Percentiles rank a stretch among this genome's conserved stretches.
These are phyloP conservation scores for Pholiota molesta DNA, from an alignment of 768 basidiomycete genomes.

Conservation along the genomic window DNA sequence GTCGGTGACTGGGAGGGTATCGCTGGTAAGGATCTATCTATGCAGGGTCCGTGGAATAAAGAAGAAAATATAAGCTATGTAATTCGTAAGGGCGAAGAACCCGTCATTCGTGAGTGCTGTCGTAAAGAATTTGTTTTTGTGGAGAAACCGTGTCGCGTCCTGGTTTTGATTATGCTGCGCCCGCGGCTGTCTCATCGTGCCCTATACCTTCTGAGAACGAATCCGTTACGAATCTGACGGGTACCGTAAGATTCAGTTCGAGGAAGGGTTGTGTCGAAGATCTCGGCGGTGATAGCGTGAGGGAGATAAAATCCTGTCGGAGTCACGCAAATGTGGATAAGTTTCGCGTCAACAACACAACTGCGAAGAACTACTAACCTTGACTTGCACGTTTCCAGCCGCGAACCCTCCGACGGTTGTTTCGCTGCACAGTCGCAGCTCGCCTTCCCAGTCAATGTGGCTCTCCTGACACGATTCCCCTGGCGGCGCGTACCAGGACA, in stretches of 20 bases:
- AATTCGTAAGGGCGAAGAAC: background rate
- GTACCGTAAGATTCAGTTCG: constrained; percentile 45
- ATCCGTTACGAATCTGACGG: constrained; percentile 64
- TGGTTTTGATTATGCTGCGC: background rate
- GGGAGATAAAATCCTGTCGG: constrained; percentile 58
- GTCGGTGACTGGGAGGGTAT: background rate
- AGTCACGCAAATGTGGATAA: background rate
- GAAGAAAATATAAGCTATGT: no score
- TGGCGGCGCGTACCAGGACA: constrained; percentile 23
- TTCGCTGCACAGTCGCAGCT: constrained; percentile 38
- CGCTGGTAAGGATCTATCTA: background rate
- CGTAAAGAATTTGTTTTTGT: background rate
- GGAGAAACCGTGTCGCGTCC: background rate
- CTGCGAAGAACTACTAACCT: constrained; percentile 33
- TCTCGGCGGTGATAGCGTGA: constrained; percentile 46
- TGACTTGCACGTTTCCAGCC: constrained; percentile 43
- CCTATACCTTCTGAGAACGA: constrained; percentile 36
- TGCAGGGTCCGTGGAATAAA: background rate
- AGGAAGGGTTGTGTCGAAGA: constrained; percentile 37
- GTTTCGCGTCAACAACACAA: background rate
- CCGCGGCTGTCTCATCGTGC: constrained; percentile 13
- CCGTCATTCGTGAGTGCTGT: background rate
- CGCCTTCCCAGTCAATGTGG: constrained; percentile 66
- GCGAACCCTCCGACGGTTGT: constrained; percentile 49
- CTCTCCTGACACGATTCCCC: constrained; percentile 32